Percentiles rank a stretch among this genome's conserved stretches.
phyloP scores from a whole-genome alignment of 2,329 filamentous ascomycete species.

The Simplicillium sp. region DNA sequence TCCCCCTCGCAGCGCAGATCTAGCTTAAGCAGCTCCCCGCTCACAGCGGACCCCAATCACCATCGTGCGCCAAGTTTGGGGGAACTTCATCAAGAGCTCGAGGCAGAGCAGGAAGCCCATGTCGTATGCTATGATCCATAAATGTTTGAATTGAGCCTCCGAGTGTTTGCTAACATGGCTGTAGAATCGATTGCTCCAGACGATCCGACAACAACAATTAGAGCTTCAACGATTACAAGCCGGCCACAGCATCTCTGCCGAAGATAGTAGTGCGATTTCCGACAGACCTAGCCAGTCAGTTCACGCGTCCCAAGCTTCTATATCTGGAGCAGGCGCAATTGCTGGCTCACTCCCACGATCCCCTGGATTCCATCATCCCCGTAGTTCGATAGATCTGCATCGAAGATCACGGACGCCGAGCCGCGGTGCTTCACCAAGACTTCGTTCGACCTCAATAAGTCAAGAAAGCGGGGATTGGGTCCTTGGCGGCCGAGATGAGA shows the following conservation, averaged over 20 bases:
- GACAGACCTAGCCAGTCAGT: conserved; percentile 31
- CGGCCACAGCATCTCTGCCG: conserved; percentile 31
- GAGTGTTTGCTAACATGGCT: conserved; percentile 6
- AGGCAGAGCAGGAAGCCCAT: conserved; percentile 71
- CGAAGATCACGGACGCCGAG: conserved; percentile 51
- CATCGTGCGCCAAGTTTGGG: conserved; percentile 62
- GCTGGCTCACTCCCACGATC: conserved; percentile 39
- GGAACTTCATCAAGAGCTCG: conserved; percentile 69
- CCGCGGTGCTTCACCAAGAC: conserved; percentile 43
- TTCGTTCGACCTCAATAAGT: conserved; percentile 49
- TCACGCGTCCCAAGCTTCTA: conserved; percentile 22
- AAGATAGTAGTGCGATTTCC: conserved; percentile 40
- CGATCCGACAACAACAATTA: conserved; percentile 68
- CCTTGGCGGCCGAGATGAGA: conserved; percentile 61
- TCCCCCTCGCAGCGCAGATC: conserved; percentile 16
- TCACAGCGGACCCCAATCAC: conserved; percentile 47
- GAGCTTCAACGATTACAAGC: conserved; percentile 55
- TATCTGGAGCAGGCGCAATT: conserved; percentile 19
- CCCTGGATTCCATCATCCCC: conserved; percentile 37
- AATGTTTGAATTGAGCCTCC: no score
- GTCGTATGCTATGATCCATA: conserved; percentile 41
- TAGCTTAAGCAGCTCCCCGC: conserved; percentile 40
- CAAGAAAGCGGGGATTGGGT: conserved; percentile 51
- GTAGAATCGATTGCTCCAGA: conserved; percentile 64
- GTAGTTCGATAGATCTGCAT: conserved; percentile 50